A percentile compares a stretch with the other conserved stretches of the same genome.
Conservation (phyloP, 2,329 filamentous ascomycete species). For the Plectosphaerella cucumerina region DNA sequence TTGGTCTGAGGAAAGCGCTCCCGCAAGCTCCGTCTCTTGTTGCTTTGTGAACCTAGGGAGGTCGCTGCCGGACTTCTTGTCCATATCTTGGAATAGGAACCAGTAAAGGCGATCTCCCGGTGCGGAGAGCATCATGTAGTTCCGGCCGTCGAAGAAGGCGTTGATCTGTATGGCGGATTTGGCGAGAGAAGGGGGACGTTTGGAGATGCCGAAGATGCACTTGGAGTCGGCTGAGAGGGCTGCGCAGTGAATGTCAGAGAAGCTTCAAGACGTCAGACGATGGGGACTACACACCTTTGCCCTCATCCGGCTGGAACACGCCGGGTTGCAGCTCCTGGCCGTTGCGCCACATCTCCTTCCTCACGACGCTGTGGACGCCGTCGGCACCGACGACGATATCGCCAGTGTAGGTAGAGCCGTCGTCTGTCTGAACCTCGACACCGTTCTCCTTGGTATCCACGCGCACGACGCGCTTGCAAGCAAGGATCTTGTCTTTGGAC, state of each 20-base stretch:
- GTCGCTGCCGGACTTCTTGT: slow-evolving; percentile 21
- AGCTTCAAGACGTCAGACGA: accelerated
- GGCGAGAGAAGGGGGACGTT: slow-evolving; percentile 6
- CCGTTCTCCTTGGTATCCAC: slow-evolving; percentile 6
- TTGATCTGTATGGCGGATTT: neutral
- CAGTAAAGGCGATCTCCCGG: slow-evolving; percentile 27
- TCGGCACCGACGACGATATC: slow-evolving; percentile 33
- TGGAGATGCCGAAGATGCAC: slow-evolving; percentile 35
- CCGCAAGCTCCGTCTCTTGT: slow-evolving; percentile 21
- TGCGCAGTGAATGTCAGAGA: neutral
- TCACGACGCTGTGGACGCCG: slow-evolving; percentile 33
- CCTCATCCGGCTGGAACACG: slow-evolving; percentile 16
- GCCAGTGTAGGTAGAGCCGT: slow-evolving; percentile 24
- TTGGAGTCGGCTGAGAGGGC: slow-evolving; percentile 7
- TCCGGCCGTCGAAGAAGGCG: slow-evolving; percentile 13
- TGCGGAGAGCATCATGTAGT: slow-evolving; percentile 23
- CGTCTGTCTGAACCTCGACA: slow-evolving; percentile 22
- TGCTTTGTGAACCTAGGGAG: slow-evolving; percentile 27
- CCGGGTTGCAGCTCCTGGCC: slow-evolving; percentile 16
- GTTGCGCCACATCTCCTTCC: slow-evolving; percentile 23
- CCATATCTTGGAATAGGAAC: slow-evolving; percentile 27
- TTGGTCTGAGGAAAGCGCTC: slow-evolving; percentile 13
- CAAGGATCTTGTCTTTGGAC: slow-evolving; percentile 18
- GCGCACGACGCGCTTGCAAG: slow-evolving; percentile 7
- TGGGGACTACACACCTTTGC: slow-evolving; percentile 4